Evolutionary conservation across 2,329 filamentous ascomycete genomes (phyloP), one percentile per base, ranked within the genome.

Genomic region (Daldinia sp.): DNA sequence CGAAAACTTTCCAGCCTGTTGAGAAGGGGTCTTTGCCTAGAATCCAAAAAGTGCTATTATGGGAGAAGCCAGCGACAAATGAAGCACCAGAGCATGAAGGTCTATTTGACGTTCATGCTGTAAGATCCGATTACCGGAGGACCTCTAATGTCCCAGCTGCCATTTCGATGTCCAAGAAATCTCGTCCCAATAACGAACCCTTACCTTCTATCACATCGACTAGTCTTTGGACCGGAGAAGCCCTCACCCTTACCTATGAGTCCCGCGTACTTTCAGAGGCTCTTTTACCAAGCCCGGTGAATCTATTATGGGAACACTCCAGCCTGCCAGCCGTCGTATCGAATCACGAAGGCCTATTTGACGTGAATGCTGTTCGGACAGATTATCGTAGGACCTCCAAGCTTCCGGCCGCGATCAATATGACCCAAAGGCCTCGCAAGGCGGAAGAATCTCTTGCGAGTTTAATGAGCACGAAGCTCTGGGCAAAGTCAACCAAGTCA

Each of bases 111-210:
- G 50, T 61, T 20, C 65, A 65, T n/a, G 53, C 70, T 15, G 53
- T 58, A 20, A 75, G 77, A 35, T 46, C 70, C 7, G 70, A 74
- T 35, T 77, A 73, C 63, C 74, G 77, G 35, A 76, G 70, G 35
- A 78, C 78, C 35, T 66, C 74, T n/a, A 68, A 75, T 59, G 62
- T 73, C 46, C 79, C 79, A 33, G 79, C 78, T 41, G 79, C 78
- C n/a, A 67, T 78, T 30, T 50, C 65, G 39, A 77, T 79, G 72
- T 59, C 63, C 15, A 77, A 76, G 44, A 77, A 73, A 57, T 68
- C 75, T 23, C 78, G 77, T 7, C 57, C 65, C 5, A 63, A 56
- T 37, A 62, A 61, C n/a, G 68, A 67, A 6, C 65, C 68, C 7
- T 51, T 72, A 41, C 65, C 63, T 15, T 35, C 46, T 10, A 53